Conservation (phyloP, 116 monocot genomes). For the Phalaenopsis hybrid region DNA sequence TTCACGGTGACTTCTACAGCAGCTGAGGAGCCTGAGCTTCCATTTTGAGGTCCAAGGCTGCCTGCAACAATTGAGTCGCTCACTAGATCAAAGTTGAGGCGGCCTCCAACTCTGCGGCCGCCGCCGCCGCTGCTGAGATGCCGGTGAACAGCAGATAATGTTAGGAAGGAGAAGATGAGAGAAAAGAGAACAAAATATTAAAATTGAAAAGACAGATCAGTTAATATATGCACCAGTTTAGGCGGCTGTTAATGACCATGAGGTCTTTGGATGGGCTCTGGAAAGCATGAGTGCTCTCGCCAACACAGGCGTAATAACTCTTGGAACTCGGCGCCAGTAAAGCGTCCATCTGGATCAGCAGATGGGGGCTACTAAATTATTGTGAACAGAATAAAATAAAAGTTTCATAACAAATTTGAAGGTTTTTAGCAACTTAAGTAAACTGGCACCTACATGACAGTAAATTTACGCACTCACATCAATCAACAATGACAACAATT, state of each 20-base stretch:
- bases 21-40: conserved; percentile 34
- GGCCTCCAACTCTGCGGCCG: conserved; percentile 35
- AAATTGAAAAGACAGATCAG: no score
- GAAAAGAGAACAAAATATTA: no score
- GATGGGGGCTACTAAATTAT: neutral
- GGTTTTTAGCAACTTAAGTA: no score
- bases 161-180: neutral
- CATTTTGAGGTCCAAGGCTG: conserved; percentile 64
- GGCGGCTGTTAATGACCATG: conserved; percentile 74
- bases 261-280: conserved; percentile 96
- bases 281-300: conserved; percentile 94
- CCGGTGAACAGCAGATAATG: neutral
- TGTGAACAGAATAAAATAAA: no score
- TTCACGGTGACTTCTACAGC: conserved; percentile 28
- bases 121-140: conserved; percentile 16
- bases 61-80: conserved; percentile 85
- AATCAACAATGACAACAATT: neutral
- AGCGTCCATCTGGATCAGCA: conserved; percentile 66
- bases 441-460: neutral
- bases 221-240: conserved; percentile 52
- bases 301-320: conserved; percentile 96
- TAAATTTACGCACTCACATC: no score
- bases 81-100: conserved; percentile 82
- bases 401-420: no score
- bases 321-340: conserved; percentile 84